Conservation (phyloP, 371 early-diverging fungal genomes). For the Sporodiniella umbellata region DNA sequence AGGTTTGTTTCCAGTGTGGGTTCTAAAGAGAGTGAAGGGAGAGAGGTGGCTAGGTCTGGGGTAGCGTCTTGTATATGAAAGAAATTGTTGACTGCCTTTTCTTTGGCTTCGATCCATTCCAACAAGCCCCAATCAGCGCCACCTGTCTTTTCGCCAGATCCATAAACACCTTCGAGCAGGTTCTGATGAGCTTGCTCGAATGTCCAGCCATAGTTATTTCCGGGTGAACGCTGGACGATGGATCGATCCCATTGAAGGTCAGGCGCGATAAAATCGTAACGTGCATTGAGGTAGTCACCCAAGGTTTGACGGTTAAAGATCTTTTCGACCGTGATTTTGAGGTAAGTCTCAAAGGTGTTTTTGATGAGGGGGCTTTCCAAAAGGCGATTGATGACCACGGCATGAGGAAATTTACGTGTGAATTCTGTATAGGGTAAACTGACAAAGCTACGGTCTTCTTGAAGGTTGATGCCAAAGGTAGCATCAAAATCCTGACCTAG, state of each 20-base stretch:
- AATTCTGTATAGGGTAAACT: conserved; percentile 34
- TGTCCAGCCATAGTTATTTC: conserved; percentile 52
- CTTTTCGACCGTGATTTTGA: conserved; percentile 35
- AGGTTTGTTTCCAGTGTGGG: too few species aligned
- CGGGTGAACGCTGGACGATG: conserved; percentile 53
- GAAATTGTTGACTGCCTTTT: conserved; percentile 16
- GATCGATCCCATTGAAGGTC: conserved; percentile 56
- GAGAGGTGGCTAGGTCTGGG: too few species aligned
- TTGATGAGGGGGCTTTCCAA: conserved; percentile 37
- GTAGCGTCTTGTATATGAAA: too few species aligned
- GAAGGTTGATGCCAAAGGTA: conserved; percentile 56
- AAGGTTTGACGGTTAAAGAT: conserved; percentile 51
- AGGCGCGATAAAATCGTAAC: conserved; percentile 47
- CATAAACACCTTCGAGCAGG: conserved; percentile 32
- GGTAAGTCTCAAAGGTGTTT: conserved; percentile 40
- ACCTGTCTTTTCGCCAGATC: conserved; percentile 24
- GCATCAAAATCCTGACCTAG: conserved; percentile 57
- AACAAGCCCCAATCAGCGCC: conserved; percentile 50
- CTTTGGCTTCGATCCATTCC: conserved; percentile 43
- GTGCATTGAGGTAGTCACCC: conserved; percentile 37
- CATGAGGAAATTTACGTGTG: conserved; percentile 32
- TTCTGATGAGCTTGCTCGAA: conserved; percentile 39
- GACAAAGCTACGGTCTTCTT: conserved; percentile 24
- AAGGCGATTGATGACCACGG: conserved; percentile 48
- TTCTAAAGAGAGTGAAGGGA: too few species aligned